Evolutionary conservation across 2,329 filamentous ascomycete species (phyloP).

Genomic region (Xylariaceae sp.): DNA sequence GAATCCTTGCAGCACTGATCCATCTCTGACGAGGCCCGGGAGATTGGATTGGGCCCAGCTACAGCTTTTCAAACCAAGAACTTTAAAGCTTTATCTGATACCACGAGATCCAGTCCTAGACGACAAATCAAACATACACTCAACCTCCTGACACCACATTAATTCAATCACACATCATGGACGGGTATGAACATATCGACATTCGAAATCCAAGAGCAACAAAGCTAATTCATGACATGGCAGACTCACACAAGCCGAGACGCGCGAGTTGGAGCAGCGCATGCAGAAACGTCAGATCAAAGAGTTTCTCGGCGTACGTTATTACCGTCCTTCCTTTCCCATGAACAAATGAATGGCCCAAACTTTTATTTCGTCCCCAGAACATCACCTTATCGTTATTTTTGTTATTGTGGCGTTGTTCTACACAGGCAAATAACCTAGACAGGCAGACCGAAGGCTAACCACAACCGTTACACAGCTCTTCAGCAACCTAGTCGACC

Average conservation of each 20-base stretch:
- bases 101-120: background rate
- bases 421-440: too few relatives aligned
- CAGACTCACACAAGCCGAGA: constrained; percentile 77
- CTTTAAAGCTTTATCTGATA: background rate
- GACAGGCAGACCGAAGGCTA: too few relatives aligned
- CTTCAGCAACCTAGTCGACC: constrained; percentile 74
- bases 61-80: constrained; percentile 11
- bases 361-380: too few relatives aligned
- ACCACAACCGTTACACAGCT: too few relatives aligned
- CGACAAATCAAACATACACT: background rate
- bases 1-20: too few relatives aligned
- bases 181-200: constrained; percentile 33
- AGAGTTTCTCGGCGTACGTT: constrained; percentile 95
- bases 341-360: too few relatives aligned
- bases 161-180: constrained; percentile 32
- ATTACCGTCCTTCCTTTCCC: constrained; percentile 5
- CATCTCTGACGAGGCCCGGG: too few relatives aligned
- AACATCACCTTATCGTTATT: too few relatives aligned
- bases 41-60: too few relatives aligned
- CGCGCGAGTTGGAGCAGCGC: constrained; percentile 90
- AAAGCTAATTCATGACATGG: constrained; percentile 5
- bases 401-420: too few relatives aligned
- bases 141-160: background rate
- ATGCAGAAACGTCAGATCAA: constrained; percentile 99
- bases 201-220: background rate